Base-by-base conservation (phyloP, 345 rosid genomes). In the Viola odorata region DNA sequence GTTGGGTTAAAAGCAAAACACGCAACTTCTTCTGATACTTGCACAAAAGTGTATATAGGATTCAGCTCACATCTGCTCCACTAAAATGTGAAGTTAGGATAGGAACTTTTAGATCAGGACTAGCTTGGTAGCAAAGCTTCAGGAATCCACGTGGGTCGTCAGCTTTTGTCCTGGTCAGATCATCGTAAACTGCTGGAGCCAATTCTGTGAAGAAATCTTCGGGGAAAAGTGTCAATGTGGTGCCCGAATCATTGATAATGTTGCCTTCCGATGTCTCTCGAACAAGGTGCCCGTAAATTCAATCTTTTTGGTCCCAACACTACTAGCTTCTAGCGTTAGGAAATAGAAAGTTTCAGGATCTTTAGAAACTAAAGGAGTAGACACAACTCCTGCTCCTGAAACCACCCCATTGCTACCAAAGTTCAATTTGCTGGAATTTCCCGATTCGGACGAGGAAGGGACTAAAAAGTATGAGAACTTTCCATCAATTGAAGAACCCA, bases 401-500 rank as follows among this genome's bases (percentile, higher is more conserved):
- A 81, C 86, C 5, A 70, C 58, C 0, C 82, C 82, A 8, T 69
- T 69, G 5, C 55, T 49, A 4, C 95, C 88, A 9, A 86, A 82
- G 61, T 76, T 82, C 45, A 87, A 65, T 56, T 73, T 82, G 72
- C 83, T 83, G 14, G 82, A 53, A 7, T 45, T 58, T 12, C 64
- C 51, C 0, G 68, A 14, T 3, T 56, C 32, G 38, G 84, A n/a
- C 39, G 61, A 62, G 42, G 64, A 50, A 36, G 84, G 89, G 0
- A 83, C 75, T 72, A 85, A 64, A 70, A 89, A 87, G 38, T 83
- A 83, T 1, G 89, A 89, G 74, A 89, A 82, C 72, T 80, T 78
- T 3, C 79, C 80, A 0, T 60, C 77, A 39, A 80, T 73, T 0
- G 76, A 57, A 8, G 78, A 55, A 45, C 79, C 64, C 37, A 87